Conservation (phyloP, 805 yeast species). For the Metschnikowia baotianmanensis region DNA sequence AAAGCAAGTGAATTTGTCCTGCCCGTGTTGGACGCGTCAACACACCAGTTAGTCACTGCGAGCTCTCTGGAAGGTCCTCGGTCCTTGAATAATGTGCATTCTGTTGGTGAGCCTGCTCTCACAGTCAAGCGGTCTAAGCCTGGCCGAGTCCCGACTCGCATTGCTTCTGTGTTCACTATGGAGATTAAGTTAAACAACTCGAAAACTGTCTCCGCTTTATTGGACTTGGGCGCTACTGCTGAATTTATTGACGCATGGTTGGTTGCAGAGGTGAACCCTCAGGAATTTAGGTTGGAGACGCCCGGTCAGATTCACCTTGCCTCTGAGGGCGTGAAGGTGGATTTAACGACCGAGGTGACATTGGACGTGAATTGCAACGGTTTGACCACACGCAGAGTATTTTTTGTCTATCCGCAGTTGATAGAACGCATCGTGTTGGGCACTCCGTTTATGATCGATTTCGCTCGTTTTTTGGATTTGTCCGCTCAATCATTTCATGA, state of each 20-base stretch:
- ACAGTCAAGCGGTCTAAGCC: too few species aligned
- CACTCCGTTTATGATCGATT: not conserved
- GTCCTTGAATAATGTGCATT: too few species aligned
- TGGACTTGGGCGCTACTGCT: not conserved
- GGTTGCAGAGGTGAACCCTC: not conserved
- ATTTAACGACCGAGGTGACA: not conserved
- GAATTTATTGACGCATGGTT: not conserved
- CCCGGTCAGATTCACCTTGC: not conserved
- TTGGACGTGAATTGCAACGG: not conserved
- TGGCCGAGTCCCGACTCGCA: too few species aligned
- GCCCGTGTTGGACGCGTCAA: too few species aligned
- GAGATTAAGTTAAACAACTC: too few species aligned
- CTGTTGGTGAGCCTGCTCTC: too few species aligned
- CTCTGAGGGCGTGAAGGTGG: not conserved
- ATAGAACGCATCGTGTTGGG: not conserved
- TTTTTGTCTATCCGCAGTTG: not conserved
- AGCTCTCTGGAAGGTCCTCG: too few species aligned
- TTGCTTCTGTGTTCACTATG: too few species aligned
- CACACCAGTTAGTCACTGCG: too few species aligned
- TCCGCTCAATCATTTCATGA: not conserved
- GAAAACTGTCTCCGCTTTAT: too few species aligned
- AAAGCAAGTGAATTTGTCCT: too few species aligned
- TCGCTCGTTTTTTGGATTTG: not conserved
- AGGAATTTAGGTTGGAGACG: not conserved
- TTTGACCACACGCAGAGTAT: not conserved